Evolutionary conservation across 2,329 filamentous ascomycete species (phyloP), one percentile per base, ranked within the genome.

Genomic region (Epichloe brachyelytri): DNA sequence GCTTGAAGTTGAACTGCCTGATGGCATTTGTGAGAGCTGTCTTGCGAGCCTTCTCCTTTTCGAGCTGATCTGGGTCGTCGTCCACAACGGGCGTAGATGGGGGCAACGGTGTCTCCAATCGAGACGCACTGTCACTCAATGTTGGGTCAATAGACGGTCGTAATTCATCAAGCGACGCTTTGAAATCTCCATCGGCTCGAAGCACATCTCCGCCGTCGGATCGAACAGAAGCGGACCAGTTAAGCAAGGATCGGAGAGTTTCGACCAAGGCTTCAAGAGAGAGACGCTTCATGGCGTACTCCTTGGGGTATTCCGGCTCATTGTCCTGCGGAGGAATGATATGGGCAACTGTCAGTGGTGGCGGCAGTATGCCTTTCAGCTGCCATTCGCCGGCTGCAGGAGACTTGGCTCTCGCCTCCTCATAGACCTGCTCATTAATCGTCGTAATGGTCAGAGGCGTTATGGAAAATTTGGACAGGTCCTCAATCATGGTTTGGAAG

Each of bases 1-100:
- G 89, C 66, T 98, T 98, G 74, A 91, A 96, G 65, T 98, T 98
- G 76, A 98, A 98, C 55, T 88, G 85, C 47, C 84, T 82, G 50
- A 96, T 85, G 2, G 86, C 91, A 59, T 95, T 93, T 49, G 83
- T 86, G 54, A 97, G 71, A 0, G 93, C 93, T 6, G 88, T 97
- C 70, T 98, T 98, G 55, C 85, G 80, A 54, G 90, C 87, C 69
- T 97, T 97, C 51, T 90, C 88, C 66, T 86, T 94, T 62, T 97
- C 93, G n/a, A 98, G 74, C 60, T 96, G 85, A 55, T 83, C 88
- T 0, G 91, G 91, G 61, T 98, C 93, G 62, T 98, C 94, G 52
- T 96, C 89, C 3, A 81, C 68, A 2, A 83, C 71, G 19, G 82
- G 85, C 0, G 86, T 89, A 5, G 79, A 83, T 7, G 82, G 79